phyloP scores from a whole-genome alignment of 2,329 filamentous ascomycete species.

The Lecanosticta acicola region DNA sequence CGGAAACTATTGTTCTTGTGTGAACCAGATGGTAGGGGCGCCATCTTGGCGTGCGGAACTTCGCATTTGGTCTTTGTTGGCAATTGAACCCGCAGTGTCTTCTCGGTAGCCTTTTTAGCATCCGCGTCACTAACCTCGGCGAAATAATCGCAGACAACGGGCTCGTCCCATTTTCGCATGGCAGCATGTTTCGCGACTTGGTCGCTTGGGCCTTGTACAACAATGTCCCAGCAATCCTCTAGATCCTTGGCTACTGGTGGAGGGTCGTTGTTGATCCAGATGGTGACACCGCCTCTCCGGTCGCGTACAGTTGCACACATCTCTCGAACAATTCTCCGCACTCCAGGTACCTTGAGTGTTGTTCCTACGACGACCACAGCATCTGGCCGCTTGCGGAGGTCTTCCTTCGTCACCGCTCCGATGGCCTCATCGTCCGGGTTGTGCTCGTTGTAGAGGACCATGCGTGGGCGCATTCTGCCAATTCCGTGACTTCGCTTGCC shows the following conservation, averaged over 20 bases:
- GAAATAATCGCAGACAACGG: conserved; percentile 33
- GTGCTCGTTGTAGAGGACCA: conserved; percentile 95
- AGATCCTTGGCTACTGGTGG: conserved; percentile 78
- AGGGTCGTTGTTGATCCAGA: conserved; percentile 90
- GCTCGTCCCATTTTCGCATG: conserved; percentile 54
- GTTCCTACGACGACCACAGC: conserved; percentile 93
- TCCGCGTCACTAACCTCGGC: conserved; percentile 45
- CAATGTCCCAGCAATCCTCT: conserved; percentile 87
- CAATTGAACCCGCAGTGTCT: conserved; percentile 22
- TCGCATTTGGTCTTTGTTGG: conserved; percentile 8
- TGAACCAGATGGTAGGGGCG: conserved; percentile 16
- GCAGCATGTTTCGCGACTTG: conserved; percentile 71
- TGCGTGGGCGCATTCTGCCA: conserved; percentile 80
- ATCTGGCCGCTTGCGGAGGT: conserved; percentile 79
- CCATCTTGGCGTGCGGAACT: conserved; percentile 13
- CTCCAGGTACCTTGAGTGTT: conserved; percentile 89
- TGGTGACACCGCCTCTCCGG: conserved; percentile 67
- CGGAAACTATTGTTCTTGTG: conserved; percentile 31
- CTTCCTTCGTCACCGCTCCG: conserved; percentile 79
- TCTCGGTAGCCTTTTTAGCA: conserved; percentile 36
- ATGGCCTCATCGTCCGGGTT: conserved; percentile 97
- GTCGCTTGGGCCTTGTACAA: conserved; percentile 82
- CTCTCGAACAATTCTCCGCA: conserved; percentile 81
- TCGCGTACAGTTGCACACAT: conserved; percentile 82
- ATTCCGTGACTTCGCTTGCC: conserved; percentile 92